Evolutionary conservation across 1,139 yeast species (phyloP).

Genomic region (Zhuliangozyma parablackwelliae): DNA sequence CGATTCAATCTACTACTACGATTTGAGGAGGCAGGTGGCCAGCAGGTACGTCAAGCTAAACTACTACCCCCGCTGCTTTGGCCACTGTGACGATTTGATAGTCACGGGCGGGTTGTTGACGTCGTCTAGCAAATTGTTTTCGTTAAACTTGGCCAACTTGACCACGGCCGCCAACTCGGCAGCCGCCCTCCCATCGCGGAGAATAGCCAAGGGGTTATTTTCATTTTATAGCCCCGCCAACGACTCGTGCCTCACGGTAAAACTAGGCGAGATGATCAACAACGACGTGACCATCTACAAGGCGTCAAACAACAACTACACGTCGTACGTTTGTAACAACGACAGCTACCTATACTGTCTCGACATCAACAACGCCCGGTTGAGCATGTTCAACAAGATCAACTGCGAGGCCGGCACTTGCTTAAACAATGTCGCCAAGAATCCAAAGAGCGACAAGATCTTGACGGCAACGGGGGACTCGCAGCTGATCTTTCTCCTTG

Average conservation of each 20-base stretch:
- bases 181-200: slow-evolving; percentile 14
- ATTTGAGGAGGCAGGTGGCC: slow-evolving; percentile 14
- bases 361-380: slow-evolving; percentile 49
- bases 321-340: slow-evolving; percentile 74
- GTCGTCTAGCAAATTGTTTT: slow-evolving; percentile 22
- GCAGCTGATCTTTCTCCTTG: slow-evolving; percentile 33
- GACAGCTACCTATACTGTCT: slow-evolving; percentile 68
- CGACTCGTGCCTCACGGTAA: slow-evolving; percentile 44
- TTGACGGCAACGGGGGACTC: slow-evolving; percentile 43
- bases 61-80: slow-evolving; percentile 66
- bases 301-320: slow-evolving; percentile 34
- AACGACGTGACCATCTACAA: slow-evolving; percentile 67
- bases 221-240: slow-evolving; percentile 52
- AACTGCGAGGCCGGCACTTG: slow-evolving; percentile 38
- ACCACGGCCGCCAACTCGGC: slow-evolving; percentile 5
- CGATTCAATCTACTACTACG: slow-evolving; percentile 25
- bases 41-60: slow-evolving; percentile 41
- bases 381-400: slow-evolving; percentile 26
- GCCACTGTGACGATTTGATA: slow-evolving; percentile 48
- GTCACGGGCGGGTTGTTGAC: slow-evolving; percentile 70
- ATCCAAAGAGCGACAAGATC: slow-evolving; percentile 25
- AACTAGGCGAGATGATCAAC: slow-evolving; percentile 76
- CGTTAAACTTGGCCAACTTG: slow-evolving; percentile 24
- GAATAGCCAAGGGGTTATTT: slow-evolving; percentile 52
- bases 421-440: slow-evolving; percentile 35